phyloP scores from a whole-genome alignment of 179 eudicot genomes.

The Patellifolia procumbens region DNA sequence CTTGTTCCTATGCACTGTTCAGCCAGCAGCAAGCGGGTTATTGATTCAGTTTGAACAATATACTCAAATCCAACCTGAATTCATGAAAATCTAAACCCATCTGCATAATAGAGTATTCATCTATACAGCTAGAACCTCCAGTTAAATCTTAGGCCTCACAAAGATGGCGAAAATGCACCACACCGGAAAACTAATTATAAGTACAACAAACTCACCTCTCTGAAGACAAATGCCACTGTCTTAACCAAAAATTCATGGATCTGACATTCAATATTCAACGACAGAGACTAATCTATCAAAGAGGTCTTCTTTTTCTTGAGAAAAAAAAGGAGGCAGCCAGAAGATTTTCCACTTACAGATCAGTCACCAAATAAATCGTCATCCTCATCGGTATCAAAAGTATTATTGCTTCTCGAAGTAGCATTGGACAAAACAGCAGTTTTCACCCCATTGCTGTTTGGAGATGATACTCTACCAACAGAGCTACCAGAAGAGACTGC shows the following conservation, averaged over 20 bases:
- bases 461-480: constrained; percentile 37
- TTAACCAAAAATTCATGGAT: not conserved
- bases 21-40: not conserved
- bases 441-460: constrained; percentile 32
- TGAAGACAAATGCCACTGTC: not conserved
- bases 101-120: not conserved
- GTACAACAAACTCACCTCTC: constrained; percentile 10
- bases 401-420: constrained; percentile 30
- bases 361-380: constrained; percentile 75
- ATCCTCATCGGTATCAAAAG: constrained; percentile 43
- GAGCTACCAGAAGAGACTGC: constrained; percentile 57
- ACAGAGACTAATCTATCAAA: constrained; percentile 12
- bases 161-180: constrained; percentile 5
- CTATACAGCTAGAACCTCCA: not conserved
- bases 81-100: not conserved
- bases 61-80: not conserved
- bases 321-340: constrained; percentile 20
- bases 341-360: constrained; percentile 11
- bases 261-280: constrained; percentile 2
- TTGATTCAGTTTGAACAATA: not conserved
- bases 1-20: not conserved
- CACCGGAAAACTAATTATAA: not conserved
- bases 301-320: too few relatives aligned
- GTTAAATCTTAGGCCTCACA: not conserved
- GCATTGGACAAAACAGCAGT: constrained; percentile 26